Base-by-base conservation (phyloP, 768 basidiomycete genomes). In the Naganishia kalamii region DNA sequence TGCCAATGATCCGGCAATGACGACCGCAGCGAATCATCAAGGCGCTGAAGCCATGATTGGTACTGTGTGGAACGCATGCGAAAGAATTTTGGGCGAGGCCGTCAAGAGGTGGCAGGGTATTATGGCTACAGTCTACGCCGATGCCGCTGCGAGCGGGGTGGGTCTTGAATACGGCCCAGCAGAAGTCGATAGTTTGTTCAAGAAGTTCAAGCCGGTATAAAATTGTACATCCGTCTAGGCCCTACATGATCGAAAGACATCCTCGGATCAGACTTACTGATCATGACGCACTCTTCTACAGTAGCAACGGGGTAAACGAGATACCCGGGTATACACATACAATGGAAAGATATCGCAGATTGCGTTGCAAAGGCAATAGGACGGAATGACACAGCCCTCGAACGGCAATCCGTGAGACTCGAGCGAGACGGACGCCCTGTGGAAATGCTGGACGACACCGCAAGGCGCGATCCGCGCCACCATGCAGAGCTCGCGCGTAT, bases 41-140 rank as follows among this genome's bases (percentile, higher is more conserved):
- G 66, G 63, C 33, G 60, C 60, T 4, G 70, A 62, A 1, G 68
- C 70, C 6, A 86, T 90, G 43, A 80, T 93, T 79, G 84, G 85
- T 27, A 87, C 86, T 4, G 92, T 94, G 2, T 96, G 92, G 92
- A 89, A 85, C 72, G 87, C 90, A 37, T 90, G 90, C 76, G 90
- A 93, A 76, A 87, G 88, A 60, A 90, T 92, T 71, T 74, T 96
- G 65, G 76, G 87, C 67, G 83, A 84, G 66, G 82, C 91, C 69
- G 88, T 87, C 8, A 85, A 87, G 68, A 77, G 84, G 48, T 91
- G 89, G 78, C 76, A 75, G 52, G 85, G 82, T 66, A 80, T 87
- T 66, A 88, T 96, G 68, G 79, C 82, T 12, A 85, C 88, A 73
- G 90, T 90, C 72, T 97, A 94, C 77, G 82, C 81, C 19, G 90